Base-by-base conservation (phyloP, 257 asterid genomes). In the Galeopsis tetrahit region DNA sequence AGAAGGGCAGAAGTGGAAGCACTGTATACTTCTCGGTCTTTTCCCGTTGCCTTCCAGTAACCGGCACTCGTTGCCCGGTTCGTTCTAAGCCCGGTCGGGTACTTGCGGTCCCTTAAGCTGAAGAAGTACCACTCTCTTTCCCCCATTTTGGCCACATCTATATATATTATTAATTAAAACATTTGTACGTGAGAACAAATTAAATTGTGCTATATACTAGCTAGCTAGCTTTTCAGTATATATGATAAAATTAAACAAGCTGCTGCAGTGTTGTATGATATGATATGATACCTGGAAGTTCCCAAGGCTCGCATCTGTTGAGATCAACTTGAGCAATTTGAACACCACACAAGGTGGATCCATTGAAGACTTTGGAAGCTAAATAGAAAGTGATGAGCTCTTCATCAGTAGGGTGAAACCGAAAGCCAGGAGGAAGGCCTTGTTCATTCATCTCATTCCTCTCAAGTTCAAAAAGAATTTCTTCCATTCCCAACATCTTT, bases 111-210 rank as follows among this genome's bases (percentile, higher is more conserved):
- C 39, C 97, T 77, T 2, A 89, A 66, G 81, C 90, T 89, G 86
- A 85, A 91, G 81, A 91, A 91, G 32, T 91, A 91, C 97, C 97
- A 91, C 76, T 91, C 97, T 62, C 88, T 88, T 56, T 89, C 94
- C 39, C 97, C 96, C 94, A 87, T 84, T 53, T 87, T 89, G 5
- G 96, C 94, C 64, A 51, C 77, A 35, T 84, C 92, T 86, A 1
- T 5, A 21, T 21, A n/a, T n/a, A n/a, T n/a, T n/a, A n/a, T n/a
- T n/a, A n/a, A n/a, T n/a, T n/a, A n/a, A n/a, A n/a, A n/a, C n/a
- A n/a, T n/a, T n/a, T n/a, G n/a, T n/a, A n/a, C n/a, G n/a, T n/a
- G 28, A 21, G 28, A 21, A 21, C 1, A 21, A 21, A n/a, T n/a
- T n/a, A n/a, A 21, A 21, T 21, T 21, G 28, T 21, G 28, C 28